Percentiles rank a stretch among this genome's conserved stretches.
phyloP scores from a whole-genome alignment of 768 basidiomycete species.

The Pisolithus tinctorius region DNA sequence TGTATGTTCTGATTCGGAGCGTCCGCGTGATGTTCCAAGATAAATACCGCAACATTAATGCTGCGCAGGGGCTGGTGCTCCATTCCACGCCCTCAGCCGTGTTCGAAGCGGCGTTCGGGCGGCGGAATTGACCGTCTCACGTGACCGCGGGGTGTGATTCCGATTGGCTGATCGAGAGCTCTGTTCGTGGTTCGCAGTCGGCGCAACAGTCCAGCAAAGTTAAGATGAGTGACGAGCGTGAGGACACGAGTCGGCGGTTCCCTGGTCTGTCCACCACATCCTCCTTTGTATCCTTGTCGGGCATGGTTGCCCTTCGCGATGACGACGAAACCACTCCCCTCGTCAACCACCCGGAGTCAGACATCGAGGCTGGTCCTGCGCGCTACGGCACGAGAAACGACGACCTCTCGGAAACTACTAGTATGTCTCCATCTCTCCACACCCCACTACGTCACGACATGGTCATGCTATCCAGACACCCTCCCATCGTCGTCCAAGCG shows the following conservation, averaged over 20 bases:
- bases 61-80: no score
- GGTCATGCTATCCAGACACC: slow-evolving; percentile 3
- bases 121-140: no score
- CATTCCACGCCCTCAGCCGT: no score
- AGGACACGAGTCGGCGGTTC: background rate
- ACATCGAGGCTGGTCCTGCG: slow-evolving; percentile 21
- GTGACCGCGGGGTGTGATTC: no score
- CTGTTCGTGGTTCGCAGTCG: no score
- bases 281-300: slow-evolving; percentile 21
- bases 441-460: background rate
- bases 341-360: slow-evolving; percentile 10
- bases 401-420: slow-evolving; percentile 10
- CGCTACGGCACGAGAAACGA: slow-evolving; percentile 15
- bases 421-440: slow-evolving; percentile 6
- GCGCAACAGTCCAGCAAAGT: no score
- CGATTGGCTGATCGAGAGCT: no score
- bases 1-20: no score
- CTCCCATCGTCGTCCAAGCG: slow-evolving; percentile 12
- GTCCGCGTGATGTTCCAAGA: no score
- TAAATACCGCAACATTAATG: no score
- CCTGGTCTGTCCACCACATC: slow-evolving; percentile 17
- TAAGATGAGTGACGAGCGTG: no score
- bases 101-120: no score
- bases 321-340: slow-evolving; percentile 22
- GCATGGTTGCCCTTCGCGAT: slow-evolving; percentile 11